Conservation (phyloP, 495 filamentous ascomycete genomes). For the Aspergillus heteromorphus region DNA sequence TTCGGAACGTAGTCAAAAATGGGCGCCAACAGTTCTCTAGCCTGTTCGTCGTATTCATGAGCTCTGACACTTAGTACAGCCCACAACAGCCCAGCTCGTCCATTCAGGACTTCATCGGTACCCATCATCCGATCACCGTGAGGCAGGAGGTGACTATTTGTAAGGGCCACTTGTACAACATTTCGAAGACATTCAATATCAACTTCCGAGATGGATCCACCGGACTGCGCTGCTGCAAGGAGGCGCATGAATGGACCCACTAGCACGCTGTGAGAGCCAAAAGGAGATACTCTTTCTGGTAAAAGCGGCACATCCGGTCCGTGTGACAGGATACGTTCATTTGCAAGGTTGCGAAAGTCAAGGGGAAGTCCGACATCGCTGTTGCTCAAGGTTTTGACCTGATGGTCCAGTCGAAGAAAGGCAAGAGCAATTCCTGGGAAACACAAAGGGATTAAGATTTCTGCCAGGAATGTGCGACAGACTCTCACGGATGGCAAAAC, state of each 20-base stretch:
- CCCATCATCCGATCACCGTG: slow-evolving; percentile 31
- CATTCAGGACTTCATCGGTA: slow-evolving; percentile 39
- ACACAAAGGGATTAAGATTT: not conserved
- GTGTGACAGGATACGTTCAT: slow-evolving; percentile 23
- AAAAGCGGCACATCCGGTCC: slow-evolving; percentile 18
- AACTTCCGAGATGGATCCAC: slow-evolving; percentile 13
- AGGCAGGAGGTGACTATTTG: slow-evolving; percentile 25
- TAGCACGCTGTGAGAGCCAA: slow-evolving; percentile 25
- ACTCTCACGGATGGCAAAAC: not conserved
- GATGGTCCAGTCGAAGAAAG: slow-evolving; percentile 35
- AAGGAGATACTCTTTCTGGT: slow-evolving; percentile 8
- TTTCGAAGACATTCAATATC: slow-evolving; percentile 27
- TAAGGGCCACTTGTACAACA: slow-evolving; percentile 27
- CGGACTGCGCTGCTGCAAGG: slow-evolving; percentile 11
- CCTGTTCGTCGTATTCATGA: slow-evolving; percentile 16
- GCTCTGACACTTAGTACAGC: slow-evolving; percentile 31
- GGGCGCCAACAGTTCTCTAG: slow-evolving; percentile 14
- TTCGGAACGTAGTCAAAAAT: slow-evolving; percentile 23
- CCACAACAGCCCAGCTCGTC: slow-evolving; percentile 42
- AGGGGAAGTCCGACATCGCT: not conserved
- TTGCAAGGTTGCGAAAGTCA: slow-evolving; percentile 25
- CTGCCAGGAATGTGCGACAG: not conserved
- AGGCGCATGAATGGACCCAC: slow-evolving; percentile 16
- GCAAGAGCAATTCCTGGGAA: slow-evolving; percentile 31
- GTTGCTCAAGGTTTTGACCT: slow-evolving; percentile 19